Percentiles rank a stretch among this genome's conserved stretches.
Conservation (phyloP, 305 asterid genomes). For the Galium porrigens region DNA sequence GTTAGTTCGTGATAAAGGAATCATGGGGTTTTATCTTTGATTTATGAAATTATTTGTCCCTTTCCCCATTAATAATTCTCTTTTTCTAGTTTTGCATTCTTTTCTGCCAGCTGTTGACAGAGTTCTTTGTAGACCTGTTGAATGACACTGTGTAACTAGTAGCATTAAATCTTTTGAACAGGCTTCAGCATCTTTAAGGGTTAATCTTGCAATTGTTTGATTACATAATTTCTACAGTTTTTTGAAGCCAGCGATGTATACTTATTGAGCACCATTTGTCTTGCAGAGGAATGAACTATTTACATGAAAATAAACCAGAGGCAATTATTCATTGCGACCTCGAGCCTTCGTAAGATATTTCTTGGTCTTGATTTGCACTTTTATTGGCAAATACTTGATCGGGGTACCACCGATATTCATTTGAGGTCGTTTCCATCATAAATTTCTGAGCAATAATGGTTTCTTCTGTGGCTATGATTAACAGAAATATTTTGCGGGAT, state of each 20-base stretch:
- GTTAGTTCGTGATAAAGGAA: background rate
- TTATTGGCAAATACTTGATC: background rate
- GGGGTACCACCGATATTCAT: background rate
- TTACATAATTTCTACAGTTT: background rate
- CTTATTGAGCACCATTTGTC: conserved; percentile 11
- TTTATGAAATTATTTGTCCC: background rate
- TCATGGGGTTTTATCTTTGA: background rate
- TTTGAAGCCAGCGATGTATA: background rate
- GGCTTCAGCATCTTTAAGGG: background rate
- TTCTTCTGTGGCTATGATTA: conserved; percentile 16
- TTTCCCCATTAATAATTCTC: background rate
- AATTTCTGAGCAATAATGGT: conserved; percentile 9
- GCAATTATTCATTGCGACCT: conserved; percentile 82
- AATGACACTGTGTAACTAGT: background rate
- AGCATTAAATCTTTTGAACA: background rate
- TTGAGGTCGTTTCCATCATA: conserved; percentile 3
- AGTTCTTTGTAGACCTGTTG: background rate
- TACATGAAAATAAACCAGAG: conserved; percentile 62
- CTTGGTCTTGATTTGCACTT: conserved; percentile 9
- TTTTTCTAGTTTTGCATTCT: background rate
- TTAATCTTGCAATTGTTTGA: conserved; percentile 5
- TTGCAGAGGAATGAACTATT: conserved; percentile 81
- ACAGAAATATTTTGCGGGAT: conserved; percentile 80
- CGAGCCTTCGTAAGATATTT: conserved; percentile 73
- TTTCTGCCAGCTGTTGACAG: background rate